A percentile compares a stretch with the other conserved stretches of the same genome.
These are phyloP conservation scores for Diutina pseudorugosa DNA, from an alignment of 1,139 yeast species.

Conservation along the genomic window DNA sequence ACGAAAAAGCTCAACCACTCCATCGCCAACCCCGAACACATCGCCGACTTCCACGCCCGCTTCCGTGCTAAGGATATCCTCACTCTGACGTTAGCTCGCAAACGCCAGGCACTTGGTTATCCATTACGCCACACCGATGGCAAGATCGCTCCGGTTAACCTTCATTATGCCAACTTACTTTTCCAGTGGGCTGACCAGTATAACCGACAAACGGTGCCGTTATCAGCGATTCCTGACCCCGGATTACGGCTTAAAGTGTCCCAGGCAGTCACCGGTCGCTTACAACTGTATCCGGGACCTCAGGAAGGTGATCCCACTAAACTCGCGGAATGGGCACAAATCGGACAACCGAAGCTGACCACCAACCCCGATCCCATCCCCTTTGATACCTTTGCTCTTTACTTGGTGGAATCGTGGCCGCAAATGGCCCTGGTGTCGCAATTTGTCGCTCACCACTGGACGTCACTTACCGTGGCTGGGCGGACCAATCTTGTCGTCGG, in stretches of 20 bases:
- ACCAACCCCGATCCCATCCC: neutral
- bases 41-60: neutral
- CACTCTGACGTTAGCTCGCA: neutral
- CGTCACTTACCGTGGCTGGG: neutral
- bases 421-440: neutral
- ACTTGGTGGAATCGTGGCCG: neutral
- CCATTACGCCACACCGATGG: neutral
- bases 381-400: neutral
- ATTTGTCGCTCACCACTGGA: neutral
- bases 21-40: neutral
- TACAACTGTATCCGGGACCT: neutral
- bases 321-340: neutral
- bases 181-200: neutral
- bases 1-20: neutral
- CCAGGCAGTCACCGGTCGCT: neutral
- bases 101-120: neutral
- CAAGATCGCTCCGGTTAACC: neutral
- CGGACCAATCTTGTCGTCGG: neutral
- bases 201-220: neutral
- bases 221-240: neutral
- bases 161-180: neutral
- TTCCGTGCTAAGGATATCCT: neutral
- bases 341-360: neutral
- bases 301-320: neutral
- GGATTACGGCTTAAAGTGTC: neutral